These are phyloP conservation scores for Oryza glumipatula DNA, from an alignment of 176 grass and related monocot genomes.

Conservation along the genomic window DNA sequence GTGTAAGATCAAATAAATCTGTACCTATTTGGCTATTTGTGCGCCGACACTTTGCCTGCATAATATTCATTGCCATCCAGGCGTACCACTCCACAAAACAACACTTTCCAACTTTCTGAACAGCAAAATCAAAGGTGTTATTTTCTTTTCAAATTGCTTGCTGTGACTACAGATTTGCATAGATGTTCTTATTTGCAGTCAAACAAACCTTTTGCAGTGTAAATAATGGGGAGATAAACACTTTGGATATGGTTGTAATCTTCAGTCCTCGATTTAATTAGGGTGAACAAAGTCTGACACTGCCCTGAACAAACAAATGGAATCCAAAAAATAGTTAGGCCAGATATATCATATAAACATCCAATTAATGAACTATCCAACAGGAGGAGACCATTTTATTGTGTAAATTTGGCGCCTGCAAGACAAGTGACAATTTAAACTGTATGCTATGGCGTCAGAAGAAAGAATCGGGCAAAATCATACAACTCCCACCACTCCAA, in stretches of 20 bases:
- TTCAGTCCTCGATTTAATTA: not conserved
- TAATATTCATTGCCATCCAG: no score
- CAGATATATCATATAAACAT: constrained; percentile 30
- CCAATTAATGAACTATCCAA: constrained; percentile 26
- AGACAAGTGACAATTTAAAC: constrained; percentile 12
- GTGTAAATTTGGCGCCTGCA: constrained; percentile 29
- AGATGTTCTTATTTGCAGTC: no score
- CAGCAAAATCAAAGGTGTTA: no score
- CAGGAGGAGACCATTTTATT: constrained; percentile 35
- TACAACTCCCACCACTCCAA: constrained; percentile 31
- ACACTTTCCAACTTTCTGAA: no score
- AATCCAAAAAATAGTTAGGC: constrained; percentile 35
- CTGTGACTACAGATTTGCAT: not conserved
- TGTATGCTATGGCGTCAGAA: constrained; percentile 1
- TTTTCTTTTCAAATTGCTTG: not conserved
- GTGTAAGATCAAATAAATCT: no score
- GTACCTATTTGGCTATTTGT: no score
- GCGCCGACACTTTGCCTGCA: no score
- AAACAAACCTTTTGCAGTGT: not conserved
- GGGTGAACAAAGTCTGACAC: not conserved
- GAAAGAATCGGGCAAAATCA: constrained; percentile 47
- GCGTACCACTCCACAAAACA: no score
- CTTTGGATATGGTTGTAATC: not conserved
- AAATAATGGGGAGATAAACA: not conserved
- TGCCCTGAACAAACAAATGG: constrained; percentile 5